Conservation (phyloP, 495 filamentous ascomycete species). For the Barbatosphaeria neglecta region DNA sequence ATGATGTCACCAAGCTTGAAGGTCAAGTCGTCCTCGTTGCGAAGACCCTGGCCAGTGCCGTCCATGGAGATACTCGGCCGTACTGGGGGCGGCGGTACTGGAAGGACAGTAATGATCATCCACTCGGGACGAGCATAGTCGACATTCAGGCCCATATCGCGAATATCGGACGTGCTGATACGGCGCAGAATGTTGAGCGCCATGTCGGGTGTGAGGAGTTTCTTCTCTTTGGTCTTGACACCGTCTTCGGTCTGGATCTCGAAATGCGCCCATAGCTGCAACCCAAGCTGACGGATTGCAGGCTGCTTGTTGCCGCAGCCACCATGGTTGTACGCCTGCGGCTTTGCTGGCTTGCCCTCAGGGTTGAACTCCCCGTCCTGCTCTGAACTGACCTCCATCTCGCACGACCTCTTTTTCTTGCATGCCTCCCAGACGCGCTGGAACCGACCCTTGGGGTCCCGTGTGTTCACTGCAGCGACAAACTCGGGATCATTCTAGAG, state of each 20-base stretch:
- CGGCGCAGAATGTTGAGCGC: slow-evolving; percentile 75
- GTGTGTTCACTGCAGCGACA: slow-evolving; percentile 61
- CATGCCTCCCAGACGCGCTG: slow-evolving; percentile 78
- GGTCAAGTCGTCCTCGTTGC: slow-evolving; percentile 96
- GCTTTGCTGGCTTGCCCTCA: slow-evolving; percentile 34
- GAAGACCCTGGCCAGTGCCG: slow-evolving; percentile 71
- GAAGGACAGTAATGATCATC: slow-evolving; percentile 93
- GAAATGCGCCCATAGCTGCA: slow-evolving; percentile 54
- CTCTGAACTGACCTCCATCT: slow-evolving; percentile 59
- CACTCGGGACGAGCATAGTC: slow-evolving; percentile 93
- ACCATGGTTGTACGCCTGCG: slow-evolving; percentile 48
- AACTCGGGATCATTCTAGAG: slow-evolving; percentile 72
- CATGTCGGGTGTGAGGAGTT: slow-evolving; percentile 67
- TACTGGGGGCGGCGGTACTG: slow-evolving; percentile 90
- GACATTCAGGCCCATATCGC: slow-evolving; percentile 78
- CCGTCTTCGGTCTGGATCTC: slow-evolving; percentile 56
- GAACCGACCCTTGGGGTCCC: slow-evolving; percentile 90
- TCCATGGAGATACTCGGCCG: slow-evolving; percentile 92
- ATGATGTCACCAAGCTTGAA: slow-evolving; percentile 98
- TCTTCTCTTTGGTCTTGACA: slow-evolving; percentile 74
- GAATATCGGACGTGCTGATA: slow-evolving; percentile 68
- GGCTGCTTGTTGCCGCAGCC: slow-evolving; percentile 91
- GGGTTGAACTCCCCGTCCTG: slow-evolving; percentile 38
- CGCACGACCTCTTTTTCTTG: slow-evolving; percentile 75
- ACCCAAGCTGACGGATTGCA: slow-evolving; percentile 69